Conservation (phyloP, 2,329 filamentous ascomycete genomes). For the Neonectria magnoliae region DNA sequence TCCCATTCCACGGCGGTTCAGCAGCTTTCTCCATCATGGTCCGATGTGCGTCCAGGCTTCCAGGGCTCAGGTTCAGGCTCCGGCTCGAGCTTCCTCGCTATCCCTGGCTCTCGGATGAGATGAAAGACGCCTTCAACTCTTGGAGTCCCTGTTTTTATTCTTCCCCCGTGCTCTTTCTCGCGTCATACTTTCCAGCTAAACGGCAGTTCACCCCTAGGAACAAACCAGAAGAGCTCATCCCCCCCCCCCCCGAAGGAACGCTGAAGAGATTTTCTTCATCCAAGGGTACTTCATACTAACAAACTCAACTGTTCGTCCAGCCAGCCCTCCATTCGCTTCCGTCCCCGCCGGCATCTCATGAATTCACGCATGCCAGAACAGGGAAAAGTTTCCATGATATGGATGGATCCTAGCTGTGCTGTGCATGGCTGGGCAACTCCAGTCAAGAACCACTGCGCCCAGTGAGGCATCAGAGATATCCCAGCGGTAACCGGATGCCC, state of each 20-base stretch:
- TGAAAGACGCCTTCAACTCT: slow-evolving; percentile 10
- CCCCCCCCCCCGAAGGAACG: slow-evolving; percentile 3
- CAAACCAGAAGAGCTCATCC: background rate
- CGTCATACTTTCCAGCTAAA: slow-evolving; percentile 19
- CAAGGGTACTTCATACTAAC: background rate
- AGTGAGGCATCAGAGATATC: background rate
- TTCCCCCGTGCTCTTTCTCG: slow-evolving; percentile 17
- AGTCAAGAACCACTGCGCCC: background rate
- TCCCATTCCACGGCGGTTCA: no score
- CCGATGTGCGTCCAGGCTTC: slow-evolving; percentile 29
- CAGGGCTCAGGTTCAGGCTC: slow-evolving; percentile 28
- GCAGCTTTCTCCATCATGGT: slow-evolving; percentile 20
- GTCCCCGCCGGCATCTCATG: background rate
- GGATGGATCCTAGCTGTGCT: background rate
- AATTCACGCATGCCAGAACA: background rate
- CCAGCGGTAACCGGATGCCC: slow-evolving; percentile 10
- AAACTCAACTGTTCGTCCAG: background rate
- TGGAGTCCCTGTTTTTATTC: slow-evolving; percentile 11
- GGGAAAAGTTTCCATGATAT: background rate
- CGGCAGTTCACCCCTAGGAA: slow-evolving; percentile 5
- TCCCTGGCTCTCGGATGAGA: slow-evolving; percentile 26
- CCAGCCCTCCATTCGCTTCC: slow-evolving; percentile 8
- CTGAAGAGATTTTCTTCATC: slow-evolving; percentile 9
- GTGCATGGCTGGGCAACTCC: background rate
- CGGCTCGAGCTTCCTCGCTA: slow-evolving; percentile 30